phyloP scores from a whole-genome alignment of 192 early-diverging fungal species.

The Backusella westeae region DNA sequence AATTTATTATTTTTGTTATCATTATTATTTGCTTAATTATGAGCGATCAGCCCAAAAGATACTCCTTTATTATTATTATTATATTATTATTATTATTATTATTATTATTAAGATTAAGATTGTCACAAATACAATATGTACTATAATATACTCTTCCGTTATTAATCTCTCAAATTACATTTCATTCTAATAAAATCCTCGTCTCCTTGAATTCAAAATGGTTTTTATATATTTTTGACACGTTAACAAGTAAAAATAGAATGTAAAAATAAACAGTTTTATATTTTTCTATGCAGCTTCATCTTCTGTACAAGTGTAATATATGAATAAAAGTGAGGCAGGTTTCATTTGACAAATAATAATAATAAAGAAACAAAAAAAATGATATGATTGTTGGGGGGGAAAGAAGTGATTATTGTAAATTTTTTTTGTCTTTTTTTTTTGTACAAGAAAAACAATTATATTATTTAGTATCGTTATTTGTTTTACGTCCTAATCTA shows the following conservation, averaged over 20 bases:
- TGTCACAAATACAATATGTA: too few relatives aligned
- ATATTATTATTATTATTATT: neutral
- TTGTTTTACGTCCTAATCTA: slow-evolving; percentile 22
- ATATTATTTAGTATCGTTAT: neutral
- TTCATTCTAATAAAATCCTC: neutral
- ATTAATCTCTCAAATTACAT: neutral
- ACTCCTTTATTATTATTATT: neutral
- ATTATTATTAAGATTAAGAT: neutral
- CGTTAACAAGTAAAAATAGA: slow-evolving; percentile 1
- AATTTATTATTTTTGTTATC: neutral
- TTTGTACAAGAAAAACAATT: neutral
- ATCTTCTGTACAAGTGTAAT: neutral
- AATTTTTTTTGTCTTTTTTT: neutral
- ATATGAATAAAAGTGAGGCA: slow-evolving; percentile 2
- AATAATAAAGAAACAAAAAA: neutral
- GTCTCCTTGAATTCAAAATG: neutral
- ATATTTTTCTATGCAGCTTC: slow-evolving; percentile 6
- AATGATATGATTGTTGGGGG: neutral
- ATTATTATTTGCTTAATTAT: neutral
- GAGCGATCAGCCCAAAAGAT: neutral
- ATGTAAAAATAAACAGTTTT: slow-evolving; percentile 1
- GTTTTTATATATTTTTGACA: neutral
- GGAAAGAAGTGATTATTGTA: neutral
- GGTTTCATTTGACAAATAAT: neutral
- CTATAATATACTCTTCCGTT: neutral